phyloP scores from a whole-genome alignment of 1,284 basidiomycete species.

The Cutaneotrichosporon sp. region DNA sequence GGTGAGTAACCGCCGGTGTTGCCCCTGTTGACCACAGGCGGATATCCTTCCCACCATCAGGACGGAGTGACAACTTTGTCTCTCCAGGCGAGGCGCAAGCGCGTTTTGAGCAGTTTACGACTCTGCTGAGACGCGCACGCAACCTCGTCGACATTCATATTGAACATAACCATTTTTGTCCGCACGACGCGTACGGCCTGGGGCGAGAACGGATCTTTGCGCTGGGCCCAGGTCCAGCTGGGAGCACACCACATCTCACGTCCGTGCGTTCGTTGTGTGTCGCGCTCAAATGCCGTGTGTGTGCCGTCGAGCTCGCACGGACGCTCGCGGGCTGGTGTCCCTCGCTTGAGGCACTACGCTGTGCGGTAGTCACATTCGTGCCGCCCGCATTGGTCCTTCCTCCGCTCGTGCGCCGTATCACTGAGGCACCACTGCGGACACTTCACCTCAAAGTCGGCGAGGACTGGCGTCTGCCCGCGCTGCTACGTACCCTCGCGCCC shows the following conservation, averaged over 20 bases:
- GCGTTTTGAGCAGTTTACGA: neutral
- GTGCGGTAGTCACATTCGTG: neutral
- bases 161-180: constrained; percentile 4
- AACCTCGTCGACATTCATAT: constrained; percentile 3
- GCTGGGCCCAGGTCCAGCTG: neutral
- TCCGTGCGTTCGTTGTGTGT: neutral
- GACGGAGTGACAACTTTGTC: neutral
- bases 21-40: neutral
- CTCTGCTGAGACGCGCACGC: neutral
- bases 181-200: constrained; percentile 2
- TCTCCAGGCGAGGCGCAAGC: neutral
- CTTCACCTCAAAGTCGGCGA: constrained; percentile 6
- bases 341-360: neutral
- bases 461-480: neutral
- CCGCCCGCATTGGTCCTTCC: neutral
- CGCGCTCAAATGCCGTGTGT: constrained; percentile 3
- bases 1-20: neutral
- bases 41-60: neutral
- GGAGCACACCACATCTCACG: neutral
- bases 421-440: neutral
- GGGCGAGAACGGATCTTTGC: neutral
- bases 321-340: neutral
- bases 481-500: neutral
- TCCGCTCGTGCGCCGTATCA: neutral
- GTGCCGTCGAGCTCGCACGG: neutral